Base-by-base conservation (phyloP, 768 basidiomycete genomes). In the Asterophora parasitica region DNA sequence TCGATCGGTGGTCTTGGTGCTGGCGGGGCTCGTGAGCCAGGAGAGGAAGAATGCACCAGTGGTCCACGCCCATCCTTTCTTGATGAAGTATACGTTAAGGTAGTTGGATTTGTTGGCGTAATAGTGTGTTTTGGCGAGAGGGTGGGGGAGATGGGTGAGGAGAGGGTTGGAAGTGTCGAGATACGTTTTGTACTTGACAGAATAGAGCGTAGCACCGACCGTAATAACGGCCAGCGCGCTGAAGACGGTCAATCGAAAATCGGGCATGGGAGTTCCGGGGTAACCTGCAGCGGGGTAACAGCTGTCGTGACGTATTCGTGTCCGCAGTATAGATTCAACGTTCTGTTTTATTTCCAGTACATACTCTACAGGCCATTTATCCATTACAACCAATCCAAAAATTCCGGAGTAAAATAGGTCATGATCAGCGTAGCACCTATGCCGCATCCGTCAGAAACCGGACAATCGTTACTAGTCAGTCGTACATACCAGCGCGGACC, bases 331-430 rank as follows among this genome's bases (percentile, higher is more conserved):
- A n/a, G n/a, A n/a, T n/a, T n/a, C n/a, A n/a, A n/a, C n/a, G n/a
- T 19, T 48, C 33, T 27, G 19, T 38, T 40, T 23, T 23, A 31
- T 8, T 34, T 46, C 12, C 15, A 26, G 23, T 54, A 49, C 42
- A 42, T 13, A 42, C 16, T 10, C 12, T 49, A n/a, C n/a, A n/a
- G n/a, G n/a, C n/a, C n/a, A n/a, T 34, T 13, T 43, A 46, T 7
- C 42, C 43, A 19, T 44, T 62, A 67, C 52, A 92, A 57, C 90
- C 90, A 92, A 44, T 96, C 88, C 53, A 99, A 74, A 68, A 98
- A 93, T 28, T 96, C 83, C 4, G 96, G 96, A 1, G 96, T 97
- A 59, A 99, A 99, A 72, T 99, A 99, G 4, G 85, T 85, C 52
- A 97, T 64, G 54, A 99, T 89, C 51, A 99, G 68, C 1, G 90